Percentiles rank a stretch among this genome's conserved stretches.
phyloP scores from a whole-genome alignment of 1,284 basidiomycete genomes.

The Malassezia furfur region DNA sequence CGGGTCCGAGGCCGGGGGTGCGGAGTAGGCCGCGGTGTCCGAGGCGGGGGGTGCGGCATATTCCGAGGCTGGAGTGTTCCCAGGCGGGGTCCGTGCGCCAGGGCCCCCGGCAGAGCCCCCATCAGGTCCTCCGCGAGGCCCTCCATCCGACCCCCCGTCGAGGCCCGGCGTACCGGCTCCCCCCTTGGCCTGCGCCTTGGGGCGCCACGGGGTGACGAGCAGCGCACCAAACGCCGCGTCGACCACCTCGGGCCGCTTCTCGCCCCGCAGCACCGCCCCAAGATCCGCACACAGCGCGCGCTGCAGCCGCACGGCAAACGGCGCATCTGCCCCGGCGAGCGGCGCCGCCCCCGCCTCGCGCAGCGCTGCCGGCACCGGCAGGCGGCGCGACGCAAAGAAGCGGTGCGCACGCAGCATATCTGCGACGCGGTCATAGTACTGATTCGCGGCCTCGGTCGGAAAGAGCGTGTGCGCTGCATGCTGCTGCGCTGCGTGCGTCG shows the following conservation, averaged over 20 bases:
- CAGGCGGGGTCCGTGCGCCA: too few species aligned
- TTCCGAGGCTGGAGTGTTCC: too few species aligned
- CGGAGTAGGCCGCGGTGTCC: too few species aligned
- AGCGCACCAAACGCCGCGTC: neutral
- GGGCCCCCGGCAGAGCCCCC: too few species aligned
- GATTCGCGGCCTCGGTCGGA: constrained; percentile 30
- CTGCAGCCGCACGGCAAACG: neutral
- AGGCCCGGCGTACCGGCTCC: too few species aligned
- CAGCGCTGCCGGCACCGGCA: neutral
- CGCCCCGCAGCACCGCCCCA: neutral
- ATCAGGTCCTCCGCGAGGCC: too few species aligned
- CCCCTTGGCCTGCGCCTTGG: too few species aligned
- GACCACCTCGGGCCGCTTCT: neutral
- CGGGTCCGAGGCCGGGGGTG: too few species aligned
- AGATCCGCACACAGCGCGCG: neutral
- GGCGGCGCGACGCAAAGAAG: neutral
- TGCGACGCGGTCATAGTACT: constrained; percentile 29
- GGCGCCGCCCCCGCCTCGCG: neutral
- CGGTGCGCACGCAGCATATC: constrained; percentile 22
- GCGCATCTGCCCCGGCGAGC: too few species aligned
- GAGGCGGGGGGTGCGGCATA: too few species aligned
- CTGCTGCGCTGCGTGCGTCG: neutral
- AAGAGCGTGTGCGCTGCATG: constrained; percentile 17
- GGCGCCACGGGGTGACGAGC: neutral
- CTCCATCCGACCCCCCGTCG: too few species aligned